These are phyloP conservation scores for Scorias spongiosa DNA, from an alignment of 2,329 filamentous ascomycete genomes.

Conservation along the genomic window DNA sequence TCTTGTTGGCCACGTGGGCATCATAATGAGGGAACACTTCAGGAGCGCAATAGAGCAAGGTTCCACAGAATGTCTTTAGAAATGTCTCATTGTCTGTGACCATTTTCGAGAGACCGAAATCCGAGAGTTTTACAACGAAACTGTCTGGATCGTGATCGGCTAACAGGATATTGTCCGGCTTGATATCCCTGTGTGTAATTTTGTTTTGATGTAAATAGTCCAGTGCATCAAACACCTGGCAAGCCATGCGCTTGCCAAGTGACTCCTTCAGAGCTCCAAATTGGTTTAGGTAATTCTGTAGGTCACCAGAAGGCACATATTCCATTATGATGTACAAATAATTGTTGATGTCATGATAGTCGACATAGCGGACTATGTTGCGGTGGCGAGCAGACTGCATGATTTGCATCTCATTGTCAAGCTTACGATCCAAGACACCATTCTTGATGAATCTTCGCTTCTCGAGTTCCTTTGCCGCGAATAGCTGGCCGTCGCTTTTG, in stretches of 20 bases:
- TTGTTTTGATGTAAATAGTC: constrained; percentile 73
- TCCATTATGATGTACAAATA: constrained; percentile 97
- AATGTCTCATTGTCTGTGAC: constrained; percentile 75
- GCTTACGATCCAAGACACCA: constrained; percentile 72
- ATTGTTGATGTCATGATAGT: constrained; percentile 68
- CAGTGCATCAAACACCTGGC: constrained; percentile 66
- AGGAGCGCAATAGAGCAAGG: constrained; percentile 85
- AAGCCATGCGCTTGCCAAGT: constrained; percentile 55
- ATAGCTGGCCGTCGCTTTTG: constrained; percentile 67
- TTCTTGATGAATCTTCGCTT: constrained; percentile 91
- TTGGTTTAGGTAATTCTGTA: constrained; percentile 55
- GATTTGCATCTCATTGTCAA: constrained; percentile 94
- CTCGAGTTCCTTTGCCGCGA: constrained; percentile 87
- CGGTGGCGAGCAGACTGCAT: constrained; percentile 74
- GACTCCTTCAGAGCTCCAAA: constrained; percentile 49
- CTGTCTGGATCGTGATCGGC: constrained; percentile 45
- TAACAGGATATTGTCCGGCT: constrained; percentile 93
- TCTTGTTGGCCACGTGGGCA: constrained; percentile 44
- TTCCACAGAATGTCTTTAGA: constrained; percentile 90
- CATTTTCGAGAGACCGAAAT: constrained; percentile 93
- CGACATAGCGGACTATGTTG: constrained; percentile 84
- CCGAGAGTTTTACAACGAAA: constrained; percentile 76
- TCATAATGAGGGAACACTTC: constrained; percentile 82
- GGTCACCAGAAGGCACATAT: constrained; percentile 65
- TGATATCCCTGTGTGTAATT: constrained; percentile 97